Evolutionary conservation across 2,329 filamentous ascomycete species (phyloP).

Genomic region (Diaporthe sp.): DNA sequence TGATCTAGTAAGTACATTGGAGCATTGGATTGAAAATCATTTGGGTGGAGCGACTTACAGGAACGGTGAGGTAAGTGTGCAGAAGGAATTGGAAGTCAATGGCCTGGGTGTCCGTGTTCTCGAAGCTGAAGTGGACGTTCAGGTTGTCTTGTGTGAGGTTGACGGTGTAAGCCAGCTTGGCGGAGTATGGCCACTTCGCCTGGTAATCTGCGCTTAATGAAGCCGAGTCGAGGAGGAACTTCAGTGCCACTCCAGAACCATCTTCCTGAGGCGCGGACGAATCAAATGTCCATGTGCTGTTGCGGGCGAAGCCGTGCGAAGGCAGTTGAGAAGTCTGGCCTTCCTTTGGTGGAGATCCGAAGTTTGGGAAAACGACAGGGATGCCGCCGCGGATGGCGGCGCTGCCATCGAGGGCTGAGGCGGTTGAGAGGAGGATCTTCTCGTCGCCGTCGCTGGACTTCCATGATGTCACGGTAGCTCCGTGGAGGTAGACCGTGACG

Average conservation of each 20-base stretch:
- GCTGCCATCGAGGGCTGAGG: slow-evolving; percentile 23
- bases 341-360: slow-evolving; percentile 13
- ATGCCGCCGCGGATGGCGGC: slow-evolving; percentile 27
- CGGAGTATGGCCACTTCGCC: slow-evolving; percentile 18
- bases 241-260: neutral
- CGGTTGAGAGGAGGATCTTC: slow-evolving; percentile 26
- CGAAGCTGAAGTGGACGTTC: slow-evolving; percentile 22
- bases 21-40: neutral
- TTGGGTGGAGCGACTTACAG: no score
- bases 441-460: slow-evolving; percentile 26
- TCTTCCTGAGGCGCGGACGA: slow-evolving; percentile 1
- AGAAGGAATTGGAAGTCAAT: slow-evolving; percentile 28
- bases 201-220: slow-evolving; percentile 1
- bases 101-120: slow-evolving; percentile 10
- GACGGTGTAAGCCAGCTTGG: slow-evolving; percentile 9
- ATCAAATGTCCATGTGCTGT: slow-evolving; percentile 24
- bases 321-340: slow-evolving; percentile 23
- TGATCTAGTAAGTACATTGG: neutral
- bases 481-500: slow-evolving; percentile 23
- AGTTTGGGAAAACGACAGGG: slow-evolving; percentile 25
- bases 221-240: slow-evolving; percentile 7
- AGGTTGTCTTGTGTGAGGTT: slow-evolving; percentile 22
- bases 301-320: slow-evolving; percentile 22
- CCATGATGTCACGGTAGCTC: slow-evolving; percentile 28
- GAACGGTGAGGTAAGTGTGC: slow-evolving; percentile 26